Evolutionary conservation across 805 yeast genomes (phyloP).

Genomic region (Metschnikowia kunwiensis): DNA sequence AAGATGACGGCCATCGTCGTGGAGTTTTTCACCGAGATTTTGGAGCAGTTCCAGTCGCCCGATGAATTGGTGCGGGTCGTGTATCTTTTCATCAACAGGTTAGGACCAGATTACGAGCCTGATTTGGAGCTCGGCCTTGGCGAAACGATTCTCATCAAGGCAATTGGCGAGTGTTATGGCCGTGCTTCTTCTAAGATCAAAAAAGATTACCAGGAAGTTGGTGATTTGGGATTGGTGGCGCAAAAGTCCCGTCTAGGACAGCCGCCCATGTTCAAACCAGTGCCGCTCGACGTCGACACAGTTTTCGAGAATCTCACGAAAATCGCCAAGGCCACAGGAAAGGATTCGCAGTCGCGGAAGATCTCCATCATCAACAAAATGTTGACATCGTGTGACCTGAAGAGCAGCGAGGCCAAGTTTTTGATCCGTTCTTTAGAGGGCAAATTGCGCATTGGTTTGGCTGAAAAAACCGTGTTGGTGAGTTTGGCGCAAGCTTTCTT

Average conservation of each 20-base stretch:
- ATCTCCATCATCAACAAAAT: constrained; percentile 75
- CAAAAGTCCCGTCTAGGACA: constrained; percentile 78
- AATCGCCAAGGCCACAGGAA: constrained; percentile 77
- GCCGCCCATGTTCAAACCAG: constrained; percentile 90
- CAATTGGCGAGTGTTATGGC: constrained; percentile 88
- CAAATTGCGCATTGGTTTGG: constrained; percentile 86
- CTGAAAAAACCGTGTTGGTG: constrained; percentile 85
- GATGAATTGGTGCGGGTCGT: constrained; percentile 65
- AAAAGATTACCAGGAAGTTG: constrained; percentile 70
- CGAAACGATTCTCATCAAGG: constrained; percentile 81
- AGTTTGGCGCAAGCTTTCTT: constrained; percentile 82
- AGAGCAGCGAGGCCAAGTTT: constrained; percentile 75
- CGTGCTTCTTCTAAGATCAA: constrained; percentile 68
- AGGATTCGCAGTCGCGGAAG: constrained; percentile 76
- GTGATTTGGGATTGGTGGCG: constrained; percentile 91
- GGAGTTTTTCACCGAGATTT: constrained; percentile 63
- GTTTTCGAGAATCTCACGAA: constrained; percentile 73
- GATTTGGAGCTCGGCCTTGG: constrained; percentile 93
- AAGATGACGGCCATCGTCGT: constrained; percentile 76
- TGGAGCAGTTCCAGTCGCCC: constrained; percentile 39
- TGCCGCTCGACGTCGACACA: constrained; percentile 64
- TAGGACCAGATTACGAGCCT: constrained; percentile 92
- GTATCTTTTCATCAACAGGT: constrained; percentile 79
- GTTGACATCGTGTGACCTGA: constrained; percentile 80
- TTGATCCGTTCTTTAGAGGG: constrained; percentile 90